Conservation (phyloP, 805 yeast species). For the Zygosaccharomyces bisporus region DNA sequence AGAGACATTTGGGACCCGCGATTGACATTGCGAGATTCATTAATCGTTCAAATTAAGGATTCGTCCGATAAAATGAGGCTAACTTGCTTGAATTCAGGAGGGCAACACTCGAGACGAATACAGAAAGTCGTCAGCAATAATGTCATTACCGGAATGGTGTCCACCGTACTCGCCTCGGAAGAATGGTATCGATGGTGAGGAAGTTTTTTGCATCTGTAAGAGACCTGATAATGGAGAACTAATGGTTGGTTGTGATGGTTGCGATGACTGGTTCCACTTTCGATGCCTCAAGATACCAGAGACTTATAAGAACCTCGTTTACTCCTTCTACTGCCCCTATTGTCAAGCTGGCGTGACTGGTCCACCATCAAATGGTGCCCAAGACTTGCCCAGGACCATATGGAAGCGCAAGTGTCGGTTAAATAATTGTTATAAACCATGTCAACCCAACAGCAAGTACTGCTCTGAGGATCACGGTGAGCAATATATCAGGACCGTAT, state of each 20-base stretch:
- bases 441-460: conserved; percentile 53
- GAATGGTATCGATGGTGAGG: conserved; percentile 43
- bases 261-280: conserved; percentile 95
- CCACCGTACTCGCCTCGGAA: conserved; percentile 28
- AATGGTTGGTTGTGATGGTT: conserved; percentile 94
- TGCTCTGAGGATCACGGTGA: conserved; percentile 72
- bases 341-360: conserved; percentile 51
- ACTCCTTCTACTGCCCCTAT: conserved; percentile 66
- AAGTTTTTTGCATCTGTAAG: conserved; percentile 73
- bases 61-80: conserved; percentile 1
- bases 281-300: conserved; percentile 61
- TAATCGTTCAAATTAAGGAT: background rate
- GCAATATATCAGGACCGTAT: conserved; percentile 18
- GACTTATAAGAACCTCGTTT: conserved; percentile 51
- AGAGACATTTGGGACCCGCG: conserved; percentile 8
- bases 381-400: conserved; percentile 44
- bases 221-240: conserved; percentile 72
- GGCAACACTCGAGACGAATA: background rate
- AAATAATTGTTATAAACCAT: conserved; percentile 43
- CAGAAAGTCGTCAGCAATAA: conserved; percentile 6
- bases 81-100: background rate
- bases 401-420: conserved; percentile 80
- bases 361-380: conserved; percentile 18
- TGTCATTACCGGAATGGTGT: conserved; percentile 33
- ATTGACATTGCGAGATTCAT: background rate